Evolutionary conservation across 495 filamentous ascomycete genomes (phyloP), one percentile per base, ranked within the genome.

Genomic region (Tuber aestivum): DNA sequence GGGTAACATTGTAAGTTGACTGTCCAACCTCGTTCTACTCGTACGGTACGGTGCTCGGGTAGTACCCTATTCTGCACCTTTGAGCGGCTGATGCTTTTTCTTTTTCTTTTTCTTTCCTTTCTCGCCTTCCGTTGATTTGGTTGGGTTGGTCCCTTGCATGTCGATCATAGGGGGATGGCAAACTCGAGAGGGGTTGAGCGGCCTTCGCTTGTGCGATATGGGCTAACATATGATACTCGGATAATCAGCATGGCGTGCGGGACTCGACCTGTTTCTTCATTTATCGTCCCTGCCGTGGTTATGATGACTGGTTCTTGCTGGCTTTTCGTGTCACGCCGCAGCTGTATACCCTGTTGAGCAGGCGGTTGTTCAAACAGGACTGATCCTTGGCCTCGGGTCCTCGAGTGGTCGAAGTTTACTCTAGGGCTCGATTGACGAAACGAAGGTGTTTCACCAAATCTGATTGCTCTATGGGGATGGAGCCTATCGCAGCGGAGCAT

Each of bases 401-500:
- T 35, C 27, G 27, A 65, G 56, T 65, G 56, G 56, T 20, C 32
- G 2, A 18, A 4, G 56, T 65, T 65, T 35, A 27, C 56, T 65
- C 14, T 32, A 3, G 56, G 27, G 56, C 56, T 65, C 56, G 27
- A 32, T 18, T 27, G 56, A 35, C 56, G 56, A 65, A 65, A 65
- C 56, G 27, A 65, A 65, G 56, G 27, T 65, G 56, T 65, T 65
- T 65, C 56, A 65, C 56, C 56, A 65, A 65, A 35, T 65, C 56
- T 65, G 27, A 65, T 65, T 65, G 56, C 56, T 35, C 12, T 12
- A 35, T 18, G 12, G 56, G 56, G 18, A 35, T 65, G 27, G 14
- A 35, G 56, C 56, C 56, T 65, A 65, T 65, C 32, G 56, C 18
- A 5, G 27, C 16, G 32, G 56, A 61, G 56, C 27, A 16, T n/a